phyloP scores from a whole-genome alignment of 345 rosid genomes.

The Lumnitzera racemosa region DNA sequence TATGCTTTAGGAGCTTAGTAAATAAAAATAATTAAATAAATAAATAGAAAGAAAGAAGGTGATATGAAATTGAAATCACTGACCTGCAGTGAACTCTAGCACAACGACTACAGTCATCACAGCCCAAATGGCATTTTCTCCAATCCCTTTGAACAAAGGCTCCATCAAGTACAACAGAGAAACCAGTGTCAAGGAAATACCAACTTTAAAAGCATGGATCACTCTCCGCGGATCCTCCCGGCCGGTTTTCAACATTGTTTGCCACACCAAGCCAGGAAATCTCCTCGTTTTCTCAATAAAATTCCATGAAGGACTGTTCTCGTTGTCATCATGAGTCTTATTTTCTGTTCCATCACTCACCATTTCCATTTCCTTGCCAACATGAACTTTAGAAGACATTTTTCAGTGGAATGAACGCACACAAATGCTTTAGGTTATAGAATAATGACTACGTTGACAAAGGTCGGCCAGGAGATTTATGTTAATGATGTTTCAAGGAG shows the following conservation, averaged over 20 bases:
- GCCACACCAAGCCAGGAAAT: constrained; percentile 19
- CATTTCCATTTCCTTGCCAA: constrained; percentile 15
- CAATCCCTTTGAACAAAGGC: constrained; percentile 61
- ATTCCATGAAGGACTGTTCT: not conserved
- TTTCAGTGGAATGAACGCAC: not conserved
- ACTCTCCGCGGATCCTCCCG: constrained; percentile 68
- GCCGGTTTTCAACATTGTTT: constrained; percentile 39
- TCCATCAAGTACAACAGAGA: constrained; percentile 52
- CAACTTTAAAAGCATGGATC: constrained; percentile 79
- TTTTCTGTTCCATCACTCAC: not conserved
- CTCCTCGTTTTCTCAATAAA: constrained; percentile 23
- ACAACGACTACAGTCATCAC: constrained; percentile 87
- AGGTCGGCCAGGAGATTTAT: not conserved
- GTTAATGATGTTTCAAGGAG: too few relatives aligned
- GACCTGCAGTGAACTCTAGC: constrained; percentile 73
- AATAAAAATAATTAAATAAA: too few relatives aligned
- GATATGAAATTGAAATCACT: not conserved
- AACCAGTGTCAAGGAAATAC: constrained; percentile 56
- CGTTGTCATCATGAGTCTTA: not conserved
- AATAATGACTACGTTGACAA: not conserved
- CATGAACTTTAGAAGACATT: constrained; percentile 32
- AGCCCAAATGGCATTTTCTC: constrained; percentile 66
- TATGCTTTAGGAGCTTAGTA: too few relatives aligned
- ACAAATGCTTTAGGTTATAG: not conserved
- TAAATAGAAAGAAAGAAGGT: not conserved